Percentiles rank a stretch among this genome's conserved stretches.
phyloP scores from a whole-genome alignment of 2,329 filamentous ascomycete genomes.

The Arthroderma sp. region DNA sequence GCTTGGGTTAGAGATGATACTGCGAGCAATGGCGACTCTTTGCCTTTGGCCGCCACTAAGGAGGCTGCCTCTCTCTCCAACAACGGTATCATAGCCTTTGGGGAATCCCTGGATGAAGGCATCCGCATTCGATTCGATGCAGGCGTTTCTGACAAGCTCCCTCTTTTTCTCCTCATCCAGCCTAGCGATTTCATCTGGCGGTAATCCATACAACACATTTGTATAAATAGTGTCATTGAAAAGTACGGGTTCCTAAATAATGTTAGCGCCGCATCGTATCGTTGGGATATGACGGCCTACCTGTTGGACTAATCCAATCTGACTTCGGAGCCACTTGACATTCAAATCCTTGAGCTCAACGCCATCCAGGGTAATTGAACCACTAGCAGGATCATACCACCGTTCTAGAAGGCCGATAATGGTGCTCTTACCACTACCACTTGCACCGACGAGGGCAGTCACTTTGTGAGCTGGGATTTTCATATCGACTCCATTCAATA shows the following conservation, averaged over 20 bases:
- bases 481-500: conserved; percentile 35
- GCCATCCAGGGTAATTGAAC: conserved; percentile 39
- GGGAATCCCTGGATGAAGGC: conserved; percentile 68
- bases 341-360: conserved; percentile 40
- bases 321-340: conserved; percentile 30
- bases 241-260: conserved; percentile 62
- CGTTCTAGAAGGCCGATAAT: conserved; percentile 44
- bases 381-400: conserved; percentile 46
- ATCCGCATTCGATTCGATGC: conserved; percentile 75
- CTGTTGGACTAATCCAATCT: conserved; percentile 41
- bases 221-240: conserved; percentile 71
- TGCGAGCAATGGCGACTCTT: conserved; percentile 74
- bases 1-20: conserved; percentile 72
- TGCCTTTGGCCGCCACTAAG: conserved; percentile 85
- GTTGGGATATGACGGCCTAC: conserved; percentile 5
- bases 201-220: conserved; percentile 69
- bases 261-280: background rate
- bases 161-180: conserved; percentile 51
- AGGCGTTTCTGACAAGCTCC: conserved; percentile 58
- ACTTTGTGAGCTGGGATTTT: conserved; percentile 37
- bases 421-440: conserved; percentile 48
- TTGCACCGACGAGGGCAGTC: conserved; percentile 48
- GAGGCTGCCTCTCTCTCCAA: conserved; percentile 75
- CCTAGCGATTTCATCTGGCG: conserved; percentile 59
- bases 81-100: conserved; percentile 73